These are phyloP conservation scores for Betula pendula DNA, from an alignment of 306 rosid genomes.

Conservation along the genomic window DNA sequence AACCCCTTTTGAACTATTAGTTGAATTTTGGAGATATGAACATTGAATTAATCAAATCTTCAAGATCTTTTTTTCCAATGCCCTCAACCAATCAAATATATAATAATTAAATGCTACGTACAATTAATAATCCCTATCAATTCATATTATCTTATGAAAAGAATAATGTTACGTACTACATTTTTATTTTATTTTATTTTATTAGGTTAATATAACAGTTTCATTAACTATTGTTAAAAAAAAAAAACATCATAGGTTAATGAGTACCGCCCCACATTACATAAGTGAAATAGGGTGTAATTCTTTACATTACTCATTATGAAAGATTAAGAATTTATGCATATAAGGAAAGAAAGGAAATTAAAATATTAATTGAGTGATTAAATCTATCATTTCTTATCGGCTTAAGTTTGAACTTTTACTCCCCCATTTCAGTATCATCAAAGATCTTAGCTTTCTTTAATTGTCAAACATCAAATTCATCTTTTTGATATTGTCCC, in stretches of 20 bases:
- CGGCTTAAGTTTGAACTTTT: too few relatives aligned
- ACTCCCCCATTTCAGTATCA: background rate
- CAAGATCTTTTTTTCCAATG: background rate
- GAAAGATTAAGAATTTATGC: constrained; percentile 12
- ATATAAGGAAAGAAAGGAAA: background rate
- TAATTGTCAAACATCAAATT: constrained; percentile 39
- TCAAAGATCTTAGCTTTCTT: constrained; percentile 19
- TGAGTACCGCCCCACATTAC: too few relatives aligned
- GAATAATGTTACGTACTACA: too few relatives aligned
- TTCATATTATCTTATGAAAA: background rate
- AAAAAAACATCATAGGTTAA: too few relatives aligned
- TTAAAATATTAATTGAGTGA: background rate
- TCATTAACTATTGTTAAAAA: too few relatives aligned
- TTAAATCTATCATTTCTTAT: too few relatives aligned
- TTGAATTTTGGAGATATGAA: background rate
- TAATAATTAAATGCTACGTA: background rate
- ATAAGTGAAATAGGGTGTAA: too few relatives aligned
- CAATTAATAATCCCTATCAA: background rate
- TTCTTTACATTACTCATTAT: background rate
- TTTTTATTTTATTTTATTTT: too few relatives aligned
- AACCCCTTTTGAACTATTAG: background rate
- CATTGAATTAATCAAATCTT: background rate
- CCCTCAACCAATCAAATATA: background rate
- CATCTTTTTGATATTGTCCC: constrained; percentile 31
- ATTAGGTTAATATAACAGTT: too few relatives aligned